phyloP scores from a whole-genome alignment of 805 yeast species.

The Citeromyces matritensis region DNA sequence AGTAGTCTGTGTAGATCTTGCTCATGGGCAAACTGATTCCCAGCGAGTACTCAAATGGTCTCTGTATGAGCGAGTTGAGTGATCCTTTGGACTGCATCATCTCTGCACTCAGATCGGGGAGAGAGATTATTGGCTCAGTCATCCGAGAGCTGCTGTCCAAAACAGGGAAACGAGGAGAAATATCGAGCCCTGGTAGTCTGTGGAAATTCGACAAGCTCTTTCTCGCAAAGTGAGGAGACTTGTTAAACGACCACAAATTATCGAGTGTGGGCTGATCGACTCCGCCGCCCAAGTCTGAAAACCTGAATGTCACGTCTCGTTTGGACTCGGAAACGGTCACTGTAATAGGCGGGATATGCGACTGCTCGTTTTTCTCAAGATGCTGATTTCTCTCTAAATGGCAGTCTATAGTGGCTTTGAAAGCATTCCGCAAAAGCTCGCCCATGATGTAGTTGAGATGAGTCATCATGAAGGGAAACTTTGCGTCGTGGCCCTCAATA shows the following conservation, averaged over 20 bases:
- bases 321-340: constrained; percentile 58
- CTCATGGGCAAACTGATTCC: constrained; percentile 92
- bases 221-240: constrained; percentile 43
- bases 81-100: constrained; percentile 3
- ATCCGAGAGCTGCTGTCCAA: constrained; percentile 7
- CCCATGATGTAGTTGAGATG: constrained; percentile 81
- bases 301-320: constrained; percentile 56
- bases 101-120: constrained; percentile 8
- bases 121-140: constrained; percentile 8
- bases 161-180: constrained; percentile 13
- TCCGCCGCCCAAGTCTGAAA: constrained; percentile 90
- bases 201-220: constrained; percentile 53
- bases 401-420: constrained; percentile 60
- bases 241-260: constrained; percentile 81
- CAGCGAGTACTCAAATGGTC: constrained; percentile 62
- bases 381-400: constrained; percentile 14
- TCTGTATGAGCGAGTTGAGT: constrained; percentile 44
- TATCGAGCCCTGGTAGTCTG: constrained; percentile 45
- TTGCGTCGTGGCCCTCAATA: constrained; percentile 62
- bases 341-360: constrained; percentile 53
- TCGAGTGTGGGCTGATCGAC: constrained; percentile 40
- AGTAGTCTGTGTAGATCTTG: constrained; percentile 84
- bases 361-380: constrained; percentile 4
- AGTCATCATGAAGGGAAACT: constrained; percentile 72
- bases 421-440: constrained; percentile 74